These are phyloP conservation scores for Saccharomycopsis babjevae DNA, from an alignment of 805 yeast species.

Conservation along the genomic window DNA sequence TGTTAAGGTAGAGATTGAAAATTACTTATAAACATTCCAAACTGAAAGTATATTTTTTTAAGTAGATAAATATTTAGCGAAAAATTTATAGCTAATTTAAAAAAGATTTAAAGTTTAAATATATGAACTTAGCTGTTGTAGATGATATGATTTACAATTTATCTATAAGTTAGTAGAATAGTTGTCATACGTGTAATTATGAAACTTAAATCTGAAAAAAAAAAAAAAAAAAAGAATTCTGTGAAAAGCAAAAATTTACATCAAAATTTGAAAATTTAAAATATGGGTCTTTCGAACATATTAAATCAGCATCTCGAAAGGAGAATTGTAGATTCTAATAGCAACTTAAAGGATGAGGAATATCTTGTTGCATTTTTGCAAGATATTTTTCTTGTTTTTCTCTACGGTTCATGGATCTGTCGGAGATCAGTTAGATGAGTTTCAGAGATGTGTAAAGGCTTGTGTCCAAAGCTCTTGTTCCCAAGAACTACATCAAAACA, in stretches of 20 bases:
- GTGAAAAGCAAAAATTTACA: too few relatives aligned
- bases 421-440: conserved; percentile 53
- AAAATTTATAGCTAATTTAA: background rate
- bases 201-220: too few relatives aligned
- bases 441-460: conserved; percentile 42
- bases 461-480: conserved; percentile 30
- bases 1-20: conserved; percentile 29
- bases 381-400: background rate
- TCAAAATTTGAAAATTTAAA: too few relatives aligned
- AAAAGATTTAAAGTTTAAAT: too few relatives aligned
- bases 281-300: background rate
- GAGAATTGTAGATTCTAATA: background rate
- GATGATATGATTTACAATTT: too few relatives aligned
- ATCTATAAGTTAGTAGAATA: too few relatives aligned
- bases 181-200: too few relatives aligned
- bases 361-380: background rate
- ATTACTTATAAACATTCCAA: background rate
- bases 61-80: background rate
- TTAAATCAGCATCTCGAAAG: background rate
- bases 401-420: conserved; percentile 34
- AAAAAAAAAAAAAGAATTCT: too few relatives aligned
- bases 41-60: background rate
- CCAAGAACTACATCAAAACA: conserved; percentile 5
- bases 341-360: background rate
- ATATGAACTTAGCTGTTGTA: too few relatives aligned